A percentile compares a stretch with the other conserved stretches of the same genome.
phyloP scores from a whole-genome alignment of 2,329 filamentous ascomycete genomes.

The Alternaria incomplexa region DNA sequence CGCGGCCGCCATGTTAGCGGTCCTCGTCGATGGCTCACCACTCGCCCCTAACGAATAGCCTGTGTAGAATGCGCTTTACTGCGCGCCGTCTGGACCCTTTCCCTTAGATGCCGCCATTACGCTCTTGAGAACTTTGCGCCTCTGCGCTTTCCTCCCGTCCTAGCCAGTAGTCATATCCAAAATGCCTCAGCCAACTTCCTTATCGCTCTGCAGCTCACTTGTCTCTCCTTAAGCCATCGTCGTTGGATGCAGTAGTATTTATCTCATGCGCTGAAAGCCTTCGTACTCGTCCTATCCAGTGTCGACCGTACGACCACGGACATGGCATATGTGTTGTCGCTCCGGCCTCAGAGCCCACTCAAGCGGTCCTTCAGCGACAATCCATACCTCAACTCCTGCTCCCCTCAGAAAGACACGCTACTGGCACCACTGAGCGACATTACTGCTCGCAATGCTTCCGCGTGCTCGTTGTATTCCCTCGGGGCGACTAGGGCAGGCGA shows the following conservation, averaged over 20 bases:
- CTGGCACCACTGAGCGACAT: conserved; percentile 34
- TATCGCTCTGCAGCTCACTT: conserved; percentile 17
- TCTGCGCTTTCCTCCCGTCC: conserved; percentile 29
- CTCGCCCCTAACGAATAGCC: not conserved
- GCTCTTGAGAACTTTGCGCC: conserved; percentile 5
- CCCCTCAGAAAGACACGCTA: conserved; percentile 36
- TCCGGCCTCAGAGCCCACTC: conserved; percentile 48
- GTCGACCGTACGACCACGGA: conserved; percentile 18
- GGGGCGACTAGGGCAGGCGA: conserved; percentile 27
- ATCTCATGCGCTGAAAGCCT: conserved; percentile 43
- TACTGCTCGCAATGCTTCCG: conserved; percentile 42
- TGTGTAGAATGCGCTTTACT: conserved; percentile 19
- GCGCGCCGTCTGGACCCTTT: conserved; percentile 26
- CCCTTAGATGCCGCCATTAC: conserved; percentile 10
- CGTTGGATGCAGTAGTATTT: conserved; percentile 44
- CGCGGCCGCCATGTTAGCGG: conserved; percentile 11
- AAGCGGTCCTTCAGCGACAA: conserved; percentile 52
- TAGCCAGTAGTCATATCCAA: conserved; percentile 13
- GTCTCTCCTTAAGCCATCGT: conserved; percentile 38
- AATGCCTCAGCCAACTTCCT: conserved; percentile 17
- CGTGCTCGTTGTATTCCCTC: conserved; percentile 44
- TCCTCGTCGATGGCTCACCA: conserved; percentile 3
- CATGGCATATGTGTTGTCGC: conserved; percentile 51
- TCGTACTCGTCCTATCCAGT: conserved; percentile 30
- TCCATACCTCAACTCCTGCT: conserved; percentile 44